Evolutionary conservation across 2,329 filamentous ascomycete genomes (phyloP), one percentile per base, ranked within the genome.

Genomic region (Aspergillus clavatus): DNA sequence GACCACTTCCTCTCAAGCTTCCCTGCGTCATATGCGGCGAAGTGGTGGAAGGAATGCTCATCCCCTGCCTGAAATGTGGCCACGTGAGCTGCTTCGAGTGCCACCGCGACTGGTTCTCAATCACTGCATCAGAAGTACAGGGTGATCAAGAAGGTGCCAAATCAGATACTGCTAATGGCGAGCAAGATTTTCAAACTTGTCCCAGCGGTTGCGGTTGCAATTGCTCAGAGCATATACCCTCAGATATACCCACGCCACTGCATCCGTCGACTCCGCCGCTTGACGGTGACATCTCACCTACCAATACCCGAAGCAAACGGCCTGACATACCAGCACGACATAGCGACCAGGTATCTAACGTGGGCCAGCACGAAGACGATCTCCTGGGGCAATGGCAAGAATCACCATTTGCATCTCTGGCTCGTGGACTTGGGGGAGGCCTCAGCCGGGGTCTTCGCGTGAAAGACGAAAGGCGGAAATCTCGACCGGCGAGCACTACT

Each of bases 201-300:
- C 68, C 72, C 5, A 70, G 64, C 10, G 72, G 72, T n/a, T 76
- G 73, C 53, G 73, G 71, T 40, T 76, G 73, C 43, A 60, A 58
- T 45, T 76, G 73, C 52, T 62, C 69, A 3, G 64, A 72, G 14
- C 62, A 72, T 38, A 46, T 61, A 5, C 53, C 53, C 24, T 51
- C 67, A 11, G 43, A 66, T 4, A 58, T 70, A 4, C 57, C 65
- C 14, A 61, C 61, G 31, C 64, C 66, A 1, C 53, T 46, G 48
- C 54, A 54, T 33, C 42, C 57, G 4, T 38, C 51, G 7, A 54
- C 52, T 21, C 55, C 57, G 2, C 38, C 49, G 2, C 48, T 45
- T 7, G 56, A 60, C 28, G 55, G 42, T 47, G 53, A 38, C 41
- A 55, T 27, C 50, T 50, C 42, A 43, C 31, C 54, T 45, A 43